Evolutionary conservation across 2,329 filamentous ascomycete species (phyloP).

Genomic region (Diaporthe ilicicola): DNA sequence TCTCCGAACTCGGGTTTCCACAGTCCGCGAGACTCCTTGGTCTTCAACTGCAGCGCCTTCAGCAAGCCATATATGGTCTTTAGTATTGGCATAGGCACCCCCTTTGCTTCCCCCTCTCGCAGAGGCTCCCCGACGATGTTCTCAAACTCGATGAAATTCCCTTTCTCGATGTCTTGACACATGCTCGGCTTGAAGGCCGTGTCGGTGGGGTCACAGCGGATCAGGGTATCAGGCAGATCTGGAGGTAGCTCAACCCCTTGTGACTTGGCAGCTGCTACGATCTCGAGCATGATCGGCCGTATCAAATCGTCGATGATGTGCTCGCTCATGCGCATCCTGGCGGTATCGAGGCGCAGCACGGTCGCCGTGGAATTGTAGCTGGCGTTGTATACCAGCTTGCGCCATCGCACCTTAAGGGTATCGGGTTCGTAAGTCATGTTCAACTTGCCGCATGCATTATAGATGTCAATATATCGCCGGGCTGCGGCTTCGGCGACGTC

Average conservation of each 20-base stretch:
- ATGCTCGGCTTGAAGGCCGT: conserved; percentile 61
- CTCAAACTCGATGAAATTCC: conserved; percentile 64
- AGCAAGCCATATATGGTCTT: conserved; percentile 56
- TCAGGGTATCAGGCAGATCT: conserved; percentile 53
- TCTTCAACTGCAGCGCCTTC: conserved; percentile 56
- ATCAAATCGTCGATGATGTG: conserved; percentile 55
- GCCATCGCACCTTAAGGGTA: conserved; percentile 53
- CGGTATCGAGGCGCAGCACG: conserved; percentile 58
- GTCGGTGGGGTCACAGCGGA: conserved; percentile 57
- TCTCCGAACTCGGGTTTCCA: no score
- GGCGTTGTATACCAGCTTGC: conserved; percentile 57
- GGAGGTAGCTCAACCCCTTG: conserved; percentile 52
- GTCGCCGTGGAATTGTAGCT: conserved; percentile 61
- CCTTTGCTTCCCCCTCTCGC: conserved; percentile 54
- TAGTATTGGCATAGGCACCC: conserved; percentile 59
- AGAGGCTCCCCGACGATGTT: conserved; percentile 65
- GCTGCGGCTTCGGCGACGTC: conserved; percentile 39
- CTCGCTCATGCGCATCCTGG: conserved; percentile 54
- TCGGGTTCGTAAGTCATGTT: conserved; percentile 48
- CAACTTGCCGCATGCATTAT: conserved; percentile 53
- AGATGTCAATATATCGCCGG: conserved; percentile 52
- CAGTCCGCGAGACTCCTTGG: conserved; percentile 53
- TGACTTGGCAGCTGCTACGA: conserved; percentile 53
- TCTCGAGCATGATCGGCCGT: conserved; percentile 60
- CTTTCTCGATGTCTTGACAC: conserved; percentile 60